Evolutionary conservation across 371 early-diverging fungal species (phyloP), one percentile per base, ranked within the genome.

Genomic region (Mucor plumbeus): DNA sequence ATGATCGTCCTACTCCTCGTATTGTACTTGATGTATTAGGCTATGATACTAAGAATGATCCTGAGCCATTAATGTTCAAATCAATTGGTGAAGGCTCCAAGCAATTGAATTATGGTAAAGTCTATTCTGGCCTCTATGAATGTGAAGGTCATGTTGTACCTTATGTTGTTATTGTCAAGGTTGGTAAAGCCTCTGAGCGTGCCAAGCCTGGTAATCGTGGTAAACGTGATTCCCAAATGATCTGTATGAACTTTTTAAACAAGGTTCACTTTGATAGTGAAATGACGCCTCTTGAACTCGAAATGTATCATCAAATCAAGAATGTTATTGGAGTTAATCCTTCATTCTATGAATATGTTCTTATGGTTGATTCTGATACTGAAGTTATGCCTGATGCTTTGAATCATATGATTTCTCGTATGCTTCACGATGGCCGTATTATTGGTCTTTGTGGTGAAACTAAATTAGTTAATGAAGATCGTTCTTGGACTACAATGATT

Each of bases 211-310:
- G 98, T n/a, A 99, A 99, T 78, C 86, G 99, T 50, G 99, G 99
- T 71, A 99, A 99, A 87, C 94, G 99, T 73, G 99, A 99, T 85
- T 97, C 98, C 35, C 99, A 99, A 86, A 91, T 99, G 80, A 90
- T 99, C 61, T 90, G 95, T 71, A 99, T 99, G 99, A 88, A 93
- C 59, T 99, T 99, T 87, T 91, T 99, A 75, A 94, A 94, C 82
- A 95, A 95, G 79, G 94, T 99, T 10, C 97, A 98, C 77, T 97
- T 95, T 81, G 92, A 96, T 70, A 73, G 84, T 44, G 88, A 95
- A 63, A 91, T 97, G 92, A 89, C 93, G 8, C 94, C 96, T n/a
- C 82, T 97, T 66, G 97, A 97, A 74, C 87, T 92, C 44, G 97
- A 96, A 71, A 91, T 97, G 74, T 97, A 92, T 78, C 92, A 92